phyloP scores from a whole-genome alignment of 495 filamentous ascomycete genomes.

The Lophiostoma macrostomum region DNA sequence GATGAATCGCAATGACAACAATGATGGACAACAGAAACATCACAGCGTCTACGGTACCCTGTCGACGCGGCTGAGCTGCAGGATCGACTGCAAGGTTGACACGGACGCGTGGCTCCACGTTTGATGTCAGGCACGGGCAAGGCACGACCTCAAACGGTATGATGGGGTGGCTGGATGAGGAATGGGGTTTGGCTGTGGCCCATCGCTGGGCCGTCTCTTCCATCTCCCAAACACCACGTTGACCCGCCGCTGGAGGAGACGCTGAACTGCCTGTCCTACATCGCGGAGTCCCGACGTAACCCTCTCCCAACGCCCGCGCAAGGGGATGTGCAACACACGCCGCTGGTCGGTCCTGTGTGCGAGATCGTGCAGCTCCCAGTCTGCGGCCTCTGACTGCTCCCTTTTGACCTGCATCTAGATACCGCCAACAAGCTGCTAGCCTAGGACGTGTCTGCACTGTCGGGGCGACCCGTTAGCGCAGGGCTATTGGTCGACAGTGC shows the following conservation, averaged over 20 bases:
- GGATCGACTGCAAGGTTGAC: conserved; percentile 16
- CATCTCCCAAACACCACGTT: too few species aligned
- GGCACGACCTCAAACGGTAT: conserved; percentile 14
- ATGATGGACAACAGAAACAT: too few species aligned
- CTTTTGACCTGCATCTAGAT: neutral
- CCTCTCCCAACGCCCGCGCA: neutral
- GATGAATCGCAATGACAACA: too few species aligned
- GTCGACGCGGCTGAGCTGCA: neutral
- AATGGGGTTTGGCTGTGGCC: conserved; percentile 1
- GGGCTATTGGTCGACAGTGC: neutral
- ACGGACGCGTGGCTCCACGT: conserved; percentile 4
- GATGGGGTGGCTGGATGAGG: conserved; percentile 11
- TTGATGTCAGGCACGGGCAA: conserved; percentile 2
- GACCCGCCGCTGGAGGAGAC: too few species aligned
- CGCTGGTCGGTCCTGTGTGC: too few species aligned
- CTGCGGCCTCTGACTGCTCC: too few species aligned
- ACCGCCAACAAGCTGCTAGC: neutral
- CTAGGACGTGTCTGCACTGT: neutral
- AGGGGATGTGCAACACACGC: too few species aligned
- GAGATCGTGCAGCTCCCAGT: too few species aligned
- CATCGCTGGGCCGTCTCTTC: too few species aligned
- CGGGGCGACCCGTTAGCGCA: conserved; percentile 2
- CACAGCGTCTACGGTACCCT: neutral
- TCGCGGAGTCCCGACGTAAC: neutral
- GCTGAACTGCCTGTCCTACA: too few species aligned